phyloP scores from a whole-genome alignment of 805 yeast species.

The Scheffersomyces amazonensis region DNA sequence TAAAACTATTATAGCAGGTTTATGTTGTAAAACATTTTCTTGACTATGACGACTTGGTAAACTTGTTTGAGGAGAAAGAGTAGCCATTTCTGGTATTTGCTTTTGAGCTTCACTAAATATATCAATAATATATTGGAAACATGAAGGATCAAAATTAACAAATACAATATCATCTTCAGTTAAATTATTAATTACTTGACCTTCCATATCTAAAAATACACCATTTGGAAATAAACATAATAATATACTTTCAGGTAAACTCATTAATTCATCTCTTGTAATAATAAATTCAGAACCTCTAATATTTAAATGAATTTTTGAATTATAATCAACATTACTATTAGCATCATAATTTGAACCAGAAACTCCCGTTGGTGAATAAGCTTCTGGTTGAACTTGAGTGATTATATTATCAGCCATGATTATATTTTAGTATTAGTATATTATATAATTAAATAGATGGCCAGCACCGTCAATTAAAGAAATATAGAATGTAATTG shows the following conservation, averaged over 20 bases:
- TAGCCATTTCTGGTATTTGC: constrained; percentile 38
- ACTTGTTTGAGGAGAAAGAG: constrained; percentile 33
- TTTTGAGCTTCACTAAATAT: constrained; percentile 68
- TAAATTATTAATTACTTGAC: constrained; percentile 73
- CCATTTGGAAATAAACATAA: constrained; percentile 89
- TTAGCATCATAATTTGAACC: constrained; percentile 17
- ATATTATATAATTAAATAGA: no score
- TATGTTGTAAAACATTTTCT: constrained; percentile 60
- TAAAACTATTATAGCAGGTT: constrained; percentile 88
- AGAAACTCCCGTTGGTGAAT: constrained; percentile 9
- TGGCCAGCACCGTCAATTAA: constrained; percentile 1
- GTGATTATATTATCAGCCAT: constrained; percentile 60
- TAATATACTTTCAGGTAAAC: constrained; percentile 85
- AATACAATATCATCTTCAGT: constrained; percentile 77
- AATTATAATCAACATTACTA: constrained; percentile 49
- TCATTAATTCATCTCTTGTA: constrained; percentile 85
- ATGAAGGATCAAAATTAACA: constrained; percentile 82
- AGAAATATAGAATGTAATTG: no score
- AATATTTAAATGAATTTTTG: constrained; percentile 72
- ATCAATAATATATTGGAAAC: constrained; percentile 79
- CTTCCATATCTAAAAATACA: constrained; percentile 73
- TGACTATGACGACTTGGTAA: constrained; percentile 12
- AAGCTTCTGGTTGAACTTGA: constrained; percentile 56
- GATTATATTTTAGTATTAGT: no score
- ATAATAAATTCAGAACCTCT: constrained; percentile 74